phyloP scores from a whole-genome alignment of 441 rosid species.

The Biscutella laevigata region DNA sequence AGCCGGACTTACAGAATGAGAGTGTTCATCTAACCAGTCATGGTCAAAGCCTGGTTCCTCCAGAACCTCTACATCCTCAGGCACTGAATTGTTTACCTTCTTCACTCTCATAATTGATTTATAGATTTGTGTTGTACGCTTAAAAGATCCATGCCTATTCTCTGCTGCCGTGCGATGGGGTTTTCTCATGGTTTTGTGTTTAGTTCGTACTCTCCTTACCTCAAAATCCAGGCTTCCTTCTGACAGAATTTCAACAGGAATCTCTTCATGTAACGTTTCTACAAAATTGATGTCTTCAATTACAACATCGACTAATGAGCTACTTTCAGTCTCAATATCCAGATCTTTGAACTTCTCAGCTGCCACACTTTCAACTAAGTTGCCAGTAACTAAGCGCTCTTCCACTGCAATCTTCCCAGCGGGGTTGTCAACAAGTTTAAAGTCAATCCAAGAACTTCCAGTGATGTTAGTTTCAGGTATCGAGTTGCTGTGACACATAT shows the following conservation, averaged over 20 bases:
- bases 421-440: not conserved
- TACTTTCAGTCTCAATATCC: constrained; percentile 5
- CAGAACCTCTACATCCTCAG: constrained; percentile 45
- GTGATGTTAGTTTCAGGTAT: constrained; percentile 1
- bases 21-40: constrained; percentile 36
- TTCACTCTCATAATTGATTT: constrained; percentile 29
- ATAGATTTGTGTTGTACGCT: constrained; percentile 22
- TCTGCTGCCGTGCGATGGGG: not conserved
- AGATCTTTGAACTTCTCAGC: constrained; percentile 5
- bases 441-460: constrained; percentile 7
- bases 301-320: constrained; percentile 25
- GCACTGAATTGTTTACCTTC: constrained; percentile 34
- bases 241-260: constrained; percentile 25
- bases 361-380: constrained; percentile 14
- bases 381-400: constrained; percentile 12
- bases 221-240: constrained; percentile 29
- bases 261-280: constrained; percentile 17
- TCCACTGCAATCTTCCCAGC: not conserved
- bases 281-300: constrained; percentile 25
- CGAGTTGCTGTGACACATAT: not conserved
- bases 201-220: not conserved
- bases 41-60: constrained; percentile 37
- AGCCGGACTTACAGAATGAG: constrained; percentile 31
- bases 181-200: not conserved
- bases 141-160: constrained; percentile 6